These are phyloP conservation scores for Colletotrichum sp. DNA, from an alignment of 2,329 filamentous ascomycete species.

Conservation along the genomic window DNA sequence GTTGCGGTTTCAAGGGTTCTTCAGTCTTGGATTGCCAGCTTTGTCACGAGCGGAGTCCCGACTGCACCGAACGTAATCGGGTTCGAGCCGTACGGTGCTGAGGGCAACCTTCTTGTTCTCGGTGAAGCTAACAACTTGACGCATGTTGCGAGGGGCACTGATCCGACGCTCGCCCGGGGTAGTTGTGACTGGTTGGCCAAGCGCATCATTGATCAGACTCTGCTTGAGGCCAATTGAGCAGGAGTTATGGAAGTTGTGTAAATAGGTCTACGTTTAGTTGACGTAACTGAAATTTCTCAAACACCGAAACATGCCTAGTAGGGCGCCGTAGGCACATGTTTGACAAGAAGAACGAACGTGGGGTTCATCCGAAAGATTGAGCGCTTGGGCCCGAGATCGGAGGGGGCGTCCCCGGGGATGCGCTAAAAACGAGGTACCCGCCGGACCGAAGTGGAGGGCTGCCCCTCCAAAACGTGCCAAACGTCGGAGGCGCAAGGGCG, in stretches of 20 bases:
- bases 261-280: not conserved
- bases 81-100: not conserved
- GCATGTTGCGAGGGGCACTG: not conserved
- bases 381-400: not conserved
- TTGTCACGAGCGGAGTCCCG: not conserved
- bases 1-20: not conserved
- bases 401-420: not conserved
- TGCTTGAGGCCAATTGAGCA: not conserved
- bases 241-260: not conserved
- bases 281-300: not conserved
- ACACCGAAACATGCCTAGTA: not conserved
- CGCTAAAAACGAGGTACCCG: not conserved
- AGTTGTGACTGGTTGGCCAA: not conserved
- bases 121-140: not conserved
- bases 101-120: not conserved
- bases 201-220: not conserved
- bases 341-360: not conserved
- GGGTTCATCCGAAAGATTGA: not conserved
- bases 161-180: not conserved
- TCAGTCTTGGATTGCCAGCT: not conserved
- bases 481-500: not conserved
- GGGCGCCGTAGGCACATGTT: too few species aligned
- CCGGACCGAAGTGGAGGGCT: not conserved
- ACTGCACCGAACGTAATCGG: not conserved
- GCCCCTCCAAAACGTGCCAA: not conserved